Base-by-base conservation (phyloP, 345 rosid genomes). In the Lagerstroemia speciosa region DNA sequence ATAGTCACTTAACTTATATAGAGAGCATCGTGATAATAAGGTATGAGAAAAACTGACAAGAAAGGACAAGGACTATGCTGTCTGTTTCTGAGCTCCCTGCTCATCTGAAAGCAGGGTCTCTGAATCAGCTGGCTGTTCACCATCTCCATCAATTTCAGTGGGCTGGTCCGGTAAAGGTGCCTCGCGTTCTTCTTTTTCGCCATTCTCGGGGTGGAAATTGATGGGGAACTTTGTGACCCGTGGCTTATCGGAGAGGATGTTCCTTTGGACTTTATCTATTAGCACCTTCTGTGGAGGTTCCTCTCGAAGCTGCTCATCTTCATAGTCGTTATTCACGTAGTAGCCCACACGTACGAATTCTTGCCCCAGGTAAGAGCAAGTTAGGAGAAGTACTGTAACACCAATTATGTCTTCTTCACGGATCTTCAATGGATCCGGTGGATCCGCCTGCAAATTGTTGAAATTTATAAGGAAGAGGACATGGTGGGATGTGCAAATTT, bases 171-270 rank as follows among this genome's bases (percentile, higher is more conserved):
- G 66, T 29, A 76, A 58, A 31, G 78, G 74, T 17, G 77, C 67
- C 62, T 84, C 80, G 7, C 12, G 19, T 65, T 78, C 86, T 55
- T 32, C 70, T 14, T 52, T 66, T n/a, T 65, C 85, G 50, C 79
- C 72, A 32, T 83, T 82, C 65, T 87, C 96, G 0, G 98, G 96
- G 79, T 85, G 92, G 79, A 93, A 93, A 69, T 91, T 89, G 70
- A 93, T 86, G 71, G 97, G 98, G 78, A 93, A 93, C 76, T 93
- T 93, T 24, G 96, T 93, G 27, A 91, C 98, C 74, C 97, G 78
- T 30, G 97, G 98, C 78, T 93, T 93, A 76, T 93, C 91, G 0
- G 94, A 81, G 69, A 91, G 78, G 60, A 93, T 89, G 68, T 93
- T 91, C 78, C 96, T 86, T 69, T 89, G 98, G 31, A 93, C 86